Evolutionary conservation across 345 rosid species (phyloP), one percentile per base, ranked within the genome.

Genomic region (Arabidopsis arenosa): DNA sequence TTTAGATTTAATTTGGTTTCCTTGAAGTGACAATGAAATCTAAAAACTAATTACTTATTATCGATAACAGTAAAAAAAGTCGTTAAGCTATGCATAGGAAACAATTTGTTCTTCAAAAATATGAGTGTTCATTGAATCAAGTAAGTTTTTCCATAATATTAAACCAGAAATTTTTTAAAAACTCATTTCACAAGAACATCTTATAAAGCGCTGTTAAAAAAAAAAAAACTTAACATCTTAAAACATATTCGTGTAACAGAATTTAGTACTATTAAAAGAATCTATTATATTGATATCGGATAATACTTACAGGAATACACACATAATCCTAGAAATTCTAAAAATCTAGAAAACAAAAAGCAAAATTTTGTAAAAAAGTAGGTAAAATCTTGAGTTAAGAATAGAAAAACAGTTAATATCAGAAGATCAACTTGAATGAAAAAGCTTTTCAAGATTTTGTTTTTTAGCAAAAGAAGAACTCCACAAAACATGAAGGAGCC

Each of bases 381-480:
- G 68, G 79, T 39, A 37, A 54, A 21, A 63, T 61, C 13, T 58
- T 36, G n/a, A 17, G 63, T 36, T 58, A 58, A 58, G 17, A 15
- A 58, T 28, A 8, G 4, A 4, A 55, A 55, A 57, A 58, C 43
- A 35, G 7, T 17, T 36, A 15, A 60, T 72, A 52, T 73, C 33
- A 63, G 35, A 43, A 73, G 45, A 63, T 77, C 67, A 57, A 40
- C 17, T 58, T 66, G 63, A 72, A 43, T 12, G 8, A 72, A 6
- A 43, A 44, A n/a, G 3, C 26, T 14, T 72, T 58, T 11, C 4
- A 28, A 58, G 61, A 39, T 64, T 65, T 77, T 72, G 40, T 51
- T 65, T 48, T 68, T 51, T 72, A 72, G 77, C 57, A 72, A 72
- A 11, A 72, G 49, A 43, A 66, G 33, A 72, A 65, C 63, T 71